Conservation (phyloP, 2,329 filamentous ascomycete species). For the Lachnellula arida region DNA sequence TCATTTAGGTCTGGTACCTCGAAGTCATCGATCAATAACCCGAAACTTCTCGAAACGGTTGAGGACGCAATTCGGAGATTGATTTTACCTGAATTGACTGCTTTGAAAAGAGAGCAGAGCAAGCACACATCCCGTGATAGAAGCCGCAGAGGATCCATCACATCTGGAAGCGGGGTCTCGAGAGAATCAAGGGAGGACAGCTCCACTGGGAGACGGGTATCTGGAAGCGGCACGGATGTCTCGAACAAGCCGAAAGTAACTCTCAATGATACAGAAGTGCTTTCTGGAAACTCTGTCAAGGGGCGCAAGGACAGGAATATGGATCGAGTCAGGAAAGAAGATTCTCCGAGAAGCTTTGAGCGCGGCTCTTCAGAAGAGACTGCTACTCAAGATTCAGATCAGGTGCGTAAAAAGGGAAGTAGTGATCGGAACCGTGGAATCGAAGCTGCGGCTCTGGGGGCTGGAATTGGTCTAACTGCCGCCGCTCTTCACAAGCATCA, state of each 20-base stretch:
- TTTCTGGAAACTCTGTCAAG: conserved; percentile 50
- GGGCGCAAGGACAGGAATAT: conserved; percentile 47
- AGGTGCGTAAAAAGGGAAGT: conserved; percentile 33
- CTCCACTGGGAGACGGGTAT: conserved; percentile 32
- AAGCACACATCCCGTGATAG: conserved; percentile 66
- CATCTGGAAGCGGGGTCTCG: conserved; percentile 49
- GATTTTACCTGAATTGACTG: conserved; percentile 83
- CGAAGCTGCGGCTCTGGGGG: conserved; percentile 26
- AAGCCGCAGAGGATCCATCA: conserved; percentile 53
- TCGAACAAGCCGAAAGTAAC: conserved; percentile 55
- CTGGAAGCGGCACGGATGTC: conserved; percentile 33
- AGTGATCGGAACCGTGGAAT: conserved; percentile 24
- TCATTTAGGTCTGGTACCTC: conserved; percentile 53
- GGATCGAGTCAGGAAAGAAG: conserved; percentile 33
- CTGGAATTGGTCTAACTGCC: conserved; percentile 52
- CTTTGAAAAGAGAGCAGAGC: conserved; percentile 85
- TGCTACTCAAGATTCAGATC: conserved; percentile 45
- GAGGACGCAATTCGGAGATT: conserved; percentile 70
- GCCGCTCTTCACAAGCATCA: conserved; percentile 61
- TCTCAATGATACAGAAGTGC: conserved; percentile 51
- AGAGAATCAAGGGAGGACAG: conserved; percentile 44
- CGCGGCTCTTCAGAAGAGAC: conserved; percentile 43
- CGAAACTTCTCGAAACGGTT: conserved; percentile 65
- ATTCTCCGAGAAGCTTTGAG: conserved; percentile 30
- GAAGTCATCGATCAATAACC: conserved; percentile 66